Percentiles rank a stretch among this genome's conserved stretches.
These are phyloP conservation scores for Patellaria atrata DNA, from an alignment of 495 filamentous ascomycete species.

Conservation along the genomic window DNA sequence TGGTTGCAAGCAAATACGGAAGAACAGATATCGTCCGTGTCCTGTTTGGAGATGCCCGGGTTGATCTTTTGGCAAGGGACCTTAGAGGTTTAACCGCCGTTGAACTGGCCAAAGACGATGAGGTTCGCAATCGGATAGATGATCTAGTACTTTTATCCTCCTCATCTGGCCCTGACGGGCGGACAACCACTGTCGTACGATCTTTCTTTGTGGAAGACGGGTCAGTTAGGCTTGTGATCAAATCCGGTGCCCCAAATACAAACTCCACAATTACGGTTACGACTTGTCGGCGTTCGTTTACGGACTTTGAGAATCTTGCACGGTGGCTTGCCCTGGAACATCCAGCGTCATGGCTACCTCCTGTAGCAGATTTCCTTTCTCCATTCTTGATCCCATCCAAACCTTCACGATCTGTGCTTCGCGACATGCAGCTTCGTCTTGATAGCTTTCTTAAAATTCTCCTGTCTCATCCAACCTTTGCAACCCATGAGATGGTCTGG, in stretches of 20 bases:
- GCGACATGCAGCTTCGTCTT: constrained; percentile 74
- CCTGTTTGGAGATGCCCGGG: constrained; percentile 72
- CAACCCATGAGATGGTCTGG: constrained; percentile 96
- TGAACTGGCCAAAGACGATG: constrained; percentile 95
- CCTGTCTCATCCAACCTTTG: constrained; percentile 80
- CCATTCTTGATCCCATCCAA: constrained; percentile 88
- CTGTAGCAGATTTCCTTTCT: constrained; percentile 60
- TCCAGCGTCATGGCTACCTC: constrained; percentile 87
- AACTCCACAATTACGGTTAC: constrained; percentile 71
- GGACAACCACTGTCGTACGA: constrained; percentile 87
- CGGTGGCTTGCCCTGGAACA: constrained; percentile 82
- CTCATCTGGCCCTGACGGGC: constrained; percentile 53
- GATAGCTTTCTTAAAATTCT: constrained; percentile 79
- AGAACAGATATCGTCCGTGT: constrained; percentile 82
- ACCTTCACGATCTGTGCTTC: constrained; percentile 72
- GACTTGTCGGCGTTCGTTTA: constrained; percentile 76
- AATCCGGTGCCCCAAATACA: constrained; percentile 71
- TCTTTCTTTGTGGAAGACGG: constrained; percentile 97
- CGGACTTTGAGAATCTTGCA: constrained; percentile 84
- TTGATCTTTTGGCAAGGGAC: constrained; percentile 76
- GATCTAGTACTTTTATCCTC: constrained; percentile 77
- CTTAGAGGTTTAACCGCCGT: constrained; percentile 84
- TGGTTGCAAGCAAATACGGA: constrained; percentile 99
- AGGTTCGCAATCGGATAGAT: constrained; percentile 90
- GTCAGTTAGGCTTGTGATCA: constrained; percentile 81